Evolutionary conservation across 2,329 filamentous ascomycete genomes (phyloP).

Genomic region (Scedosporium boydii): DNA sequence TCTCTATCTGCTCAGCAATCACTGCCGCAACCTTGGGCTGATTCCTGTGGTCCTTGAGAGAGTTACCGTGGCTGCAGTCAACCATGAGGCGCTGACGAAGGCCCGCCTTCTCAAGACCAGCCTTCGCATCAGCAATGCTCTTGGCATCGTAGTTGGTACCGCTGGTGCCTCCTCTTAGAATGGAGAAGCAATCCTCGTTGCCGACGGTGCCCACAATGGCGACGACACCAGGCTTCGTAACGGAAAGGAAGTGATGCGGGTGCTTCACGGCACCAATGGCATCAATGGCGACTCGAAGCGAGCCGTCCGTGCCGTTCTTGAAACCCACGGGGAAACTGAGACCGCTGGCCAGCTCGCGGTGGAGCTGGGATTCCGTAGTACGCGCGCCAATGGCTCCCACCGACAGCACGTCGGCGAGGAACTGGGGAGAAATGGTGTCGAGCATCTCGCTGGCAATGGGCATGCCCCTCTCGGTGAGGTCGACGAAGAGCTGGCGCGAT

Average conservation of each 20-base stretch:
- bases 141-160: constrained; percentile 91
- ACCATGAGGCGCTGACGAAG: constrained; percentile 91
- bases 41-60: constrained; percentile 93
- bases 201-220: constrained; percentile 89
- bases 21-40: constrained; percentile 85
- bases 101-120: constrained; percentile 70
- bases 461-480: constrained; percentile 79
- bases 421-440: constrained; percentile 97
- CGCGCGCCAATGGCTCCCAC: constrained; percentile 92
- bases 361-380: constrained; percentile 93
- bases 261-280: constrained; percentile 80
- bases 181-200: constrained; percentile 96
- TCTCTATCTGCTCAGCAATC: constrained; percentile 75
- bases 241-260: constrained; percentile 96
- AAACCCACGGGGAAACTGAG: constrained; percentile 97
- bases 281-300: constrained; percentile 83
- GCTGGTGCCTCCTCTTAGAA: constrained; percentile 81
- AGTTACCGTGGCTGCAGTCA: constrained; percentile 98
- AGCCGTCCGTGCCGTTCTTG: constrained; percentile 98
- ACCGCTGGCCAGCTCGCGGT: constrained; percentile 90
- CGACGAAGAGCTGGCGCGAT: constrained; percentile 86
- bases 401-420: constrained; percentile 90
- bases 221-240: constrained; percentile 93
- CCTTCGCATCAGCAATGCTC: constrained; percentile 70
- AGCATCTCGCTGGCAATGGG: constrained; percentile 98